Evolutionary conservation across 345 rosid genomes (phyloP).

Genomic region (Boechera stricta): DNA sequence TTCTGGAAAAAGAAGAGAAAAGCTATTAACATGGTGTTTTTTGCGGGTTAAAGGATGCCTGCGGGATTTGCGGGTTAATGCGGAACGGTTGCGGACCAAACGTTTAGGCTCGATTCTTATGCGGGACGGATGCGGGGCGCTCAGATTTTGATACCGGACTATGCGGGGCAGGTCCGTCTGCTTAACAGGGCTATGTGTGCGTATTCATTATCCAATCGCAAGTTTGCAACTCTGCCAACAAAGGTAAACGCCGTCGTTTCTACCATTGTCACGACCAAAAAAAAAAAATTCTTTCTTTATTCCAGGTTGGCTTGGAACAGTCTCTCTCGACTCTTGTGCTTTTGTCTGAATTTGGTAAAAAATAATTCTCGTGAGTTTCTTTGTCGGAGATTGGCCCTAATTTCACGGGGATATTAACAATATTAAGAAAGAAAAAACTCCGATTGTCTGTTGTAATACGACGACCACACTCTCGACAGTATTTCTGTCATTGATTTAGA

Average conservation of each 20-base stretch:
- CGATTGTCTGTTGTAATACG: neutral
- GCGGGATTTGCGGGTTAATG: too few species aligned
- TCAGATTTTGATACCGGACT: too few species aligned
- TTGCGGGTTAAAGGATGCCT: too few species aligned
- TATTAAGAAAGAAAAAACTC: neutral
- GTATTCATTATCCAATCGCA: neutral
- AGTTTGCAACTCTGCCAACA: neutral
- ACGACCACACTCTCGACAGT: neutral
- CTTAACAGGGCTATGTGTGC: too few species aligned
- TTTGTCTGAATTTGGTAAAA: constrained; percentile 29
- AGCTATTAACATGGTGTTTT: too few species aligned
- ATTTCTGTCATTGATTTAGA: neutral
- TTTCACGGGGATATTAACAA: constrained; percentile 31
- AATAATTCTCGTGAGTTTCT: constrained; percentile 40
- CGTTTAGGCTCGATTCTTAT: too few species aligned
- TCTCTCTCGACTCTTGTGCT: constrained; percentile 37
- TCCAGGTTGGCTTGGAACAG: constrained; percentile 30
- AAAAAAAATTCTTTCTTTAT: neutral
- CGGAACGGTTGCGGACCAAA: too few species aligned
- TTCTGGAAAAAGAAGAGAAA: too few species aligned
- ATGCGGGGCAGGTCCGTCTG: too few species aligned
- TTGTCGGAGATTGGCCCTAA: constrained; percentile 46
- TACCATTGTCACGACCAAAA: neutral
- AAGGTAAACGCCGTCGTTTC: too few species aligned
- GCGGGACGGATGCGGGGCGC: too few species aligned